Percentiles rank a stretch among this genome's conserved stretches.
Conservation (phyloP, 768 basidiomycete species). For the Grammothele lineata region DNA sequence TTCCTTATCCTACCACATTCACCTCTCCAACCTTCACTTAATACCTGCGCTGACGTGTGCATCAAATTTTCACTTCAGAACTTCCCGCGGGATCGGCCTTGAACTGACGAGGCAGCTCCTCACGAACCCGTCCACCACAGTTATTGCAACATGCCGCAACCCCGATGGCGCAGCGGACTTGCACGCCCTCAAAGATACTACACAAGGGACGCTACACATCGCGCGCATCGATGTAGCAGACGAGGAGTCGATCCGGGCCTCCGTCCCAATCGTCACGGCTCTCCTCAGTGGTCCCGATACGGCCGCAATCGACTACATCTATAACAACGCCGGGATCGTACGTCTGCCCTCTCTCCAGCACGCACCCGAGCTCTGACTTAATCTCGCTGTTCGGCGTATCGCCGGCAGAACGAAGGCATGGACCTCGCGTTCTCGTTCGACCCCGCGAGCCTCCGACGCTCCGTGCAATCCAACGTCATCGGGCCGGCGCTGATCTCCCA, state of each 20-base stretch:
- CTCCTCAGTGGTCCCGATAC: slow-evolving; percentile 21
- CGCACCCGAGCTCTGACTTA: no score
- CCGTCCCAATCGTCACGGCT: slow-evolving; percentile 18
- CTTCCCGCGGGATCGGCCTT: slow-evolving; percentile 29
- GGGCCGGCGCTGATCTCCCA: slow-evolving; percentile 33
- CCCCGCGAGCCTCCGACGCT: slow-evolving; percentile 18
- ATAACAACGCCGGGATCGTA: slow-evolving; percentile 36
- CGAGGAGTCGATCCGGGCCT: slow-evolving; percentile 24
- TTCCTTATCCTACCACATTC: background rate
- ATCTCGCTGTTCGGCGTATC: no score
- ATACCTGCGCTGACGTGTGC: no score
- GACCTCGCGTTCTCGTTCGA: slow-evolving; percentile 15
- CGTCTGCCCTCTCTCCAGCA: no score
- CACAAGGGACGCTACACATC: slow-evolving; percentile 30
- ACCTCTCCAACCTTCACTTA: background rate
- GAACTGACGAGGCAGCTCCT: slow-evolving; percentile 25
- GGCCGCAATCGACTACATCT: slow-evolving; percentile 36
- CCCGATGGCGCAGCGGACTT: slow-evolving; percentile 20
- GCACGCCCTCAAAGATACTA: slow-evolving; percentile 17
- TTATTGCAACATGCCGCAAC: slow-evolving; percentile 29
- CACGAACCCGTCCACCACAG: slow-evolving; percentile 14
- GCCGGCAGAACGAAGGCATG: slow-evolving; percentile 9
- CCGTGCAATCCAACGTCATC: slow-evolving; percentile 29
- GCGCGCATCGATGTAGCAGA: slow-evolving; percentile 29
- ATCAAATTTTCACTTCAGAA: no score